Base-by-base conservation (phyloP, 768 basidiomycete genomes). In the Lactarius sanguifluus region DNA sequence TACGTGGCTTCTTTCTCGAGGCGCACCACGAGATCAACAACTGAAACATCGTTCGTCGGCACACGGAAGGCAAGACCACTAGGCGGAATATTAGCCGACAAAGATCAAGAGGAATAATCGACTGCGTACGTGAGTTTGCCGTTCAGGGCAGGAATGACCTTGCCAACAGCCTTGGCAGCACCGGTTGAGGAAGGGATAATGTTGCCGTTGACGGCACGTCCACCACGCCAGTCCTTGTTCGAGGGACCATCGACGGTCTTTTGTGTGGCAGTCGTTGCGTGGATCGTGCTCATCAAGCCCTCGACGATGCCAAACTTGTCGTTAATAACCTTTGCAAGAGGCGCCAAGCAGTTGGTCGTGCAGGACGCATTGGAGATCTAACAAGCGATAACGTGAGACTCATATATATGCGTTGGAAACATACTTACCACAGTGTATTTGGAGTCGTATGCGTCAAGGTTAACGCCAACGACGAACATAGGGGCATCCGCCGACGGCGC, bases 281-380 rank as follows among this genome's bases (percentile, higher is more conserved):
- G 96, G 73, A 99, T 92, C 73, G 96, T 98, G 81, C 91, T 96
- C 97, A 98, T 98, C 77, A 99, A 85, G 76, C 91, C 96, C 82
- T 99, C 96, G 68, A 91, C 84, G 74, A 99, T 96, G 73, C 91
- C 92, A 75, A 92, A 98, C 69, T 93, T 94, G 87, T 98, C 97
- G 80, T 99, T 73, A 83, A 99, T 84, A 78, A 98, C 90, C 85
- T 99, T 99, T 78, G 96, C 96, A 68, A 99, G 87, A 69, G 96
- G 94, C n/a, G 96, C 96, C 66, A 99, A 86, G 81, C 96, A 99
- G 89, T 99, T 99, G 79, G 96, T 99, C 56, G 96, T 98, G 88
- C 96, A 98, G 25, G 96, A 98, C 36, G 96, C 96, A 80, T 99
- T 98, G 73, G 96, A 99, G 79, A 98, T 92, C 87, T 89, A 72